phyloP scores from a whole-genome alignment of 495 filamentous ascomycete species.

The Tuber calosporum region DNA sequence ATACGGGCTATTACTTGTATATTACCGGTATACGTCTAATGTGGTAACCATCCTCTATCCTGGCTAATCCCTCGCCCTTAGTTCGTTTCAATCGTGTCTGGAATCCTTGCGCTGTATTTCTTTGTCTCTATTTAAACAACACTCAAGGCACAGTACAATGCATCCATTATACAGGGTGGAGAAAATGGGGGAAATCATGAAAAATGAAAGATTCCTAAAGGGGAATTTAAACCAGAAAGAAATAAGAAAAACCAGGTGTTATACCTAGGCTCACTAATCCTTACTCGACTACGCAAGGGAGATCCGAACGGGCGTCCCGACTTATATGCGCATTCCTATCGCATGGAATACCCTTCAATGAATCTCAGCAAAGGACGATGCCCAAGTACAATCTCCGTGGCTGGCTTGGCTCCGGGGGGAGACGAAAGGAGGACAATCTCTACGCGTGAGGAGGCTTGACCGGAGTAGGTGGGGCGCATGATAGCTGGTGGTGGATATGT shows the following conservation, averaged over 20 bases:
- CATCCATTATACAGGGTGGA: background rate
- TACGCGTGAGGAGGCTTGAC: too few relatives aligned
- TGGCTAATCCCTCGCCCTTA: background rate
- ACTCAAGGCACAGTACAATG: background rate
- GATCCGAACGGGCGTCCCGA: background rate
- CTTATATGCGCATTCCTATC: background rate
- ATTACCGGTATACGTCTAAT: background rate
- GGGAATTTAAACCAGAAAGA: background rate
- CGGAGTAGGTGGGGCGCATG: background rate
- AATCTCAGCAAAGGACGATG: background rate
- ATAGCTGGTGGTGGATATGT: background rate
- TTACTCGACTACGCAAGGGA: background rate
- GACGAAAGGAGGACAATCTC: background rate
- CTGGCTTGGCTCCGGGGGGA: background rate
- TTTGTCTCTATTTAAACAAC: background rate
- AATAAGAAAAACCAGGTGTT: background rate
- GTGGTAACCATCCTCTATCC: background rate
- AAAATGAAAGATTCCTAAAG: background rate
- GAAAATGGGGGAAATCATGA: background rate
- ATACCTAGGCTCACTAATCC: background rate
- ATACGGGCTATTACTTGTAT: too few relatives aligned
- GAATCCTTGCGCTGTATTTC: background rate
- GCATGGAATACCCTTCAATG: background rate
- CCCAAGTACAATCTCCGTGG: background rate
- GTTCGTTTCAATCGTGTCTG: background rate